Evolutionary conservation across 192 early-diverging fungal genomes (phyloP).

Genomic region (Anaeromyces robustus): DNA sequence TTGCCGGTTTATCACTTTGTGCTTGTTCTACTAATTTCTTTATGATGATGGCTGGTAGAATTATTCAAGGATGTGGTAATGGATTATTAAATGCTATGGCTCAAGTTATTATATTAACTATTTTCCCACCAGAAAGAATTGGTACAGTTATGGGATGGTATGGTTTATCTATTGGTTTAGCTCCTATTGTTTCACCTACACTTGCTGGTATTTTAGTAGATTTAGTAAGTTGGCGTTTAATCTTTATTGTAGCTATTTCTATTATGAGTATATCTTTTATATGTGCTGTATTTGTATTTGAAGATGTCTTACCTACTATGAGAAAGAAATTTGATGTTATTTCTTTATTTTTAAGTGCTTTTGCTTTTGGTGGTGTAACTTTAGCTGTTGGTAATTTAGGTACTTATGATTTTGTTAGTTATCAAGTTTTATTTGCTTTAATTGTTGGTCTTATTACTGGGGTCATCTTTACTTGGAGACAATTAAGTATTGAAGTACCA

Average conservation of each 20-base stretch:
- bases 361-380: neutral
- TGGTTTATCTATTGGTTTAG: neutral
- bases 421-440: neutral
- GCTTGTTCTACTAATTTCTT: neutral
- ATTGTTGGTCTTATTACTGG: neutral
- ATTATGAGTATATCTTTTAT: neutral
- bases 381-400: neutral
- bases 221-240: neutral
- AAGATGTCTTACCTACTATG: neutral
- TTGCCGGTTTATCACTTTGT: neutral
- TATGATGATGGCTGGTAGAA: neutral
- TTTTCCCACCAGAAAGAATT: neutral
- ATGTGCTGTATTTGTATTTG: neutral
- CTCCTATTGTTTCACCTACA: neutral
- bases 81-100: neutral
- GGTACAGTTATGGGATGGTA: neutral
- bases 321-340: neutral
- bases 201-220: neutral
- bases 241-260: neutral
- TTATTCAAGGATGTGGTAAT: neutral
- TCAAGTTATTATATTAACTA: neutral
- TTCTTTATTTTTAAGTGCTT: neutral
- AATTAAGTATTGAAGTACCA: neutral
- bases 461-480: neutral
- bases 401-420: neutral